Evolutionary conservation across 2,329 filamentous ascomycete genomes (phyloP), one percentile per base, ranked within the genome.

Genomic region (Fusarium cyanostomum): DNA sequence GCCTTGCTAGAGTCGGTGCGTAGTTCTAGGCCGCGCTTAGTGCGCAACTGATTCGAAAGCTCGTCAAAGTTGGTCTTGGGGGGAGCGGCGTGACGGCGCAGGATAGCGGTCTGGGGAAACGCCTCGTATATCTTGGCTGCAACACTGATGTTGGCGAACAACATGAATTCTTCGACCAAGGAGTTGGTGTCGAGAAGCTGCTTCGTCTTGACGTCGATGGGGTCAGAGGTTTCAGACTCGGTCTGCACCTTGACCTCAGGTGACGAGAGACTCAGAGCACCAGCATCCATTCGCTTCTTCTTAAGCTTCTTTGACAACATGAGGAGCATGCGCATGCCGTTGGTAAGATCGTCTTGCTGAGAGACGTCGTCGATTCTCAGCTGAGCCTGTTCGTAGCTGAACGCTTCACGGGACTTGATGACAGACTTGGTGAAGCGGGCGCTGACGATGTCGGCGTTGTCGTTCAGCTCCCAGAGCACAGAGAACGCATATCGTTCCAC

Each of bases 121-220:
- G 93, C 89, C 44, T 91, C 86, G 79, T 96, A 92, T 73, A 96
- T 96, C 76, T 92, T 94, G 66, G 88, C 86, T 7, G 94, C 95
- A 27, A 99, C 96, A 68, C 90, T 94, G 72, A 92, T 93, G 79
- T 99, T 99, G 82, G 95, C 96, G 75, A 98, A 91, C 73, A 99
- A 83, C 95, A 99, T 99, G 83, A 99, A 98, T 75, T 99, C 95
- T 75, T 99, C 95, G 26, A 99, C 96, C 6, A 99, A 86, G 18
- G 94, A 97, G 81, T 98, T 99, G 50, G 95, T 99, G 72, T 95
- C 94, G 33, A 99, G 88, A 48, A 94, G 87, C 70, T 94, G 86
- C 79, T 99, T 99, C 7, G 94, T 96, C 82, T 98, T 93, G 68
- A 99, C 92, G 71, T 98, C 95, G 52, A 97, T 90, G 1, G 95